These are phyloP conservation scores for Hypericum perforatum DNA, from an alignment of 345 rosid species.

Conservation along the genomic window DNA sequence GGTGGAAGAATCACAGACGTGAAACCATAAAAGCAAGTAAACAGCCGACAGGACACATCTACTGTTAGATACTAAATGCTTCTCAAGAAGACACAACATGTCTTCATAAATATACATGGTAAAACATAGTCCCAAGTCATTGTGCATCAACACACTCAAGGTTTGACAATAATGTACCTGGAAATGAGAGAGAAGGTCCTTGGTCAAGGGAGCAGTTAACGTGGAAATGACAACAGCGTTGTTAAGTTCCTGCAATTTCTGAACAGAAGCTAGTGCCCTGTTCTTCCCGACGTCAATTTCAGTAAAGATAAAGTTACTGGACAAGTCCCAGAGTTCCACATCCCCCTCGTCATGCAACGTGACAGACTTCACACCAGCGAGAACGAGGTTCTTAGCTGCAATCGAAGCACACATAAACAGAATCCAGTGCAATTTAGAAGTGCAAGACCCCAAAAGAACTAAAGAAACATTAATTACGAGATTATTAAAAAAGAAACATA, in stretches of 20 bases:
- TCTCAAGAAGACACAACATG: too few species aligned
- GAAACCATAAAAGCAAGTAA: too few species aligned
- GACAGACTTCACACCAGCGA: conserved; percentile 98
- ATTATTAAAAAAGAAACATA: too few species aligned
- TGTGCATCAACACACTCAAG: too few species aligned
- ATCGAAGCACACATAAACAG: neutral
- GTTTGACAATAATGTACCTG: conserved; percentile 37
- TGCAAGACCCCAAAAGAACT: too few species aligned
- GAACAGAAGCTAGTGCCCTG: conserved; percentile 89
- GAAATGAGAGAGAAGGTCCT: conserved; percentile 71
- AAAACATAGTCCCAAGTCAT: too few species aligned
- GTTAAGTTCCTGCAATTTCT: conserved; percentile 93
- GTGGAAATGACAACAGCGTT: conserved; percentile 72
- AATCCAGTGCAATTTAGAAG: neutral
- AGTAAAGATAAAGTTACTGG: conserved; percentile 72
- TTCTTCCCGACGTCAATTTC: conserved; percentile 86
- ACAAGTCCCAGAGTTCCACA: conserved; percentile 90
- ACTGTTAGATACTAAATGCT: too few species aligned
- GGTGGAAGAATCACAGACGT: too few species aligned
- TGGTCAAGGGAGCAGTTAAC: conserved; percentile 54
- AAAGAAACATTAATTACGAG: too few species aligned
- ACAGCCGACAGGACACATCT: too few species aligned
- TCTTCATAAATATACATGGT: too few species aligned
- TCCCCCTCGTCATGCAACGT: conserved; percentile 80
- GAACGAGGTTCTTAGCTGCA: conserved; percentile 92